These are phyloP conservation scores for Rhizopogon rudus DNA, from an alignment of 768 basidiomycete species.

Conservation along the genomic window DNA sequence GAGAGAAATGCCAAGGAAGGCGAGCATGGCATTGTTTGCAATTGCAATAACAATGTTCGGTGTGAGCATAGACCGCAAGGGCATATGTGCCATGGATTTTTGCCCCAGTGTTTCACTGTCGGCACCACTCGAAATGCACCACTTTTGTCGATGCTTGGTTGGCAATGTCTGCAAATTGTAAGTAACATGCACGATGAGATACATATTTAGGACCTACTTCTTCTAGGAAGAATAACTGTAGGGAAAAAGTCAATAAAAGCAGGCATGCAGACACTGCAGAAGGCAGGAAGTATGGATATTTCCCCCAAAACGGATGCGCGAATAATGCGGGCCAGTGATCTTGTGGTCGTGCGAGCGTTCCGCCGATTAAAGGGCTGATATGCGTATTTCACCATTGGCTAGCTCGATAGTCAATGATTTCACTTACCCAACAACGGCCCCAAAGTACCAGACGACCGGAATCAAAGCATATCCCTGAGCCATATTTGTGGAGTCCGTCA, in stretches of 20 bases:
- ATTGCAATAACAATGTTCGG: slow-evolving; percentile 36
- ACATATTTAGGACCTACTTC: slow-evolving; percentile 19
- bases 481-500: slow-evolving; percentile 38
- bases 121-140: too few species aligned
- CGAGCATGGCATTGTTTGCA: slow-evolving; percentile 35
- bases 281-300: slow-evolving; percentile 34
- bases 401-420: not conserved
- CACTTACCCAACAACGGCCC: slow-evolving; percentile 31
- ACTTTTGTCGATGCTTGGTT: not conserved
- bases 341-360: slow-evolving; percentile 48
- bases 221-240: slow-evolving; percentile 19
- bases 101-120: slow-evolving; percentile 2
- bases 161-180: not conserved
- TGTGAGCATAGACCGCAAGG: slow-evolving; percentile 36
- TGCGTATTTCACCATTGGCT: not conserved
- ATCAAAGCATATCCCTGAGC: slow-evolving; percentile 29
- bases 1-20: slow-evolving; percentile 37
- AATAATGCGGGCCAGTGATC: slow-evolving; percentile 50
- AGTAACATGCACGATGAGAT: not conserved
- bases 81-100: slow-evolving; percentile 25
- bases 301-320: slow-evolving; percentile 30
- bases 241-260: slow-evolving; percentile 8
- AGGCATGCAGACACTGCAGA: slow-evolving; percentile 17
- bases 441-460: slow-evolving; percentile 23
- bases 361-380: slow-evolving; percentile 50